Percentiles rank a stretch among this genome's conserved stretches.
These are phyloP conservation scores for Pythium pectinolyticum DNA, from an alignment of 352 stramenopile genomes.

Conservation along the genomic window DNA sequence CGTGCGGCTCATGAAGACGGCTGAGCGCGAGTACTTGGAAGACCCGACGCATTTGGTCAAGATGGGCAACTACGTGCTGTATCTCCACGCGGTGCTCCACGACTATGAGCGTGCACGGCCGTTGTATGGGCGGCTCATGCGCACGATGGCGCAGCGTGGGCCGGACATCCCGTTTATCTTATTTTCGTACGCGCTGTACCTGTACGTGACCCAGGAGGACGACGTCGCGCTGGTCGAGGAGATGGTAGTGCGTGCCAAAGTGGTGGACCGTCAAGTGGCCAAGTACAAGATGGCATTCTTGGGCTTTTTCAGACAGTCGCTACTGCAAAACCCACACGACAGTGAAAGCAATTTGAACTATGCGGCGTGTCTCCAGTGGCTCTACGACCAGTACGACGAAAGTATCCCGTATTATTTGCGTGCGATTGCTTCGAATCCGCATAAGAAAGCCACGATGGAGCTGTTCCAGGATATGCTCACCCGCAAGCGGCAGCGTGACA, in stretches of 20 bases:
- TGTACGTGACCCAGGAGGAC: slow-evolving; percentile 73
- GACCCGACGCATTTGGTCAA: slow-evolving; percentile 72
- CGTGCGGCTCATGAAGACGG: slow-evolving; percentile 68
- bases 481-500: slow-evolving; percentile 42
- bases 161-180: slow-evolving; percentile 82
- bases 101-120: slow-evolving; percentile 79
- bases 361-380: slow-evolving; percentile 68
- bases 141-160: slow-evolving; percentile 74
- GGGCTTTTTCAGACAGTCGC: slow-evolving; percentile 75
- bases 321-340: slow-evolving; percentile 62
- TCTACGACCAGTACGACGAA: slow-evolving; percentile 65
- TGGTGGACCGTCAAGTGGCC: slow-evolving; percentile 47
- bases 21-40: slow-evolving; percentile 70
- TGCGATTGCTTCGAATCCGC: slow-evolving; percentile 60
- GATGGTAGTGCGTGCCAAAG: slow-evolving; percentile 61
- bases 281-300: slow-evolving; percentile 81
- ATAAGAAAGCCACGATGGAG: slow-evolving; percentile 60
- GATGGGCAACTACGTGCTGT: slow-evolving; percentile 85
- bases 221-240: slow-evolving; percentile 62
- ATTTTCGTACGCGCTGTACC: slow-evolving; percentile 71
- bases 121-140: slow-evolving; percentile 65
- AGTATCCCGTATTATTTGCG: slow-evolving; percentile 65
- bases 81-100: slow-evolving; percentile 68
- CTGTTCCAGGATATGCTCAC: slow-evolving; percentile 81
- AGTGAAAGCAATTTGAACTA: slow-evolving; percentile 80